Percentiles rank a stretch among this genome's conserved stretches.
Conservation (phyloP, 768 basidiomycete species). For the Mycena floridula region DNA sequence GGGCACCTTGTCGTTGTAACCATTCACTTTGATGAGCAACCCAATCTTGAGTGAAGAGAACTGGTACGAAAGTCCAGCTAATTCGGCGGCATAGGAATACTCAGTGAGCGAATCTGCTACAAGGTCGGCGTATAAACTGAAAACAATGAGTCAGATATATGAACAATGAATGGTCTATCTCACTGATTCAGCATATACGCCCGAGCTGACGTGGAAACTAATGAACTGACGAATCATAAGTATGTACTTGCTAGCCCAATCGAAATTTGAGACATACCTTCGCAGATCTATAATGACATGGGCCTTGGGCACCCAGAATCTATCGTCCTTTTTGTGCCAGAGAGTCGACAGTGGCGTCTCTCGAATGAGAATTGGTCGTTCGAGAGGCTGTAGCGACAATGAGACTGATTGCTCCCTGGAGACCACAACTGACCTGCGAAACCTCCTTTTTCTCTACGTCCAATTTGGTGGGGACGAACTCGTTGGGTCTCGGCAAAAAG, state of each 20-base stretch:
- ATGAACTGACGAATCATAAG: slow-evolving; percentile 2
- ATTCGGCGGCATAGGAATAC: slow-evolving; percentile 85
- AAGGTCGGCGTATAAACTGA: slow-evolving; percentile 76
- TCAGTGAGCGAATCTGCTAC: slow-evolving; percentile 87
- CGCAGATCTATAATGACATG: slow-evolving; percentile 68
- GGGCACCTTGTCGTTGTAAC: slow-evolving; percentile 89
- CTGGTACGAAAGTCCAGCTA: slow-evolving; percentile 80
- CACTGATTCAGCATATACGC: too few relatives aligned
- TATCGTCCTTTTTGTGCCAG: slow-evolving; percentile 98
- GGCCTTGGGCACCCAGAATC: slow-evolving; percentile 92
- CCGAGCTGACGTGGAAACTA: too few relatives aligned
- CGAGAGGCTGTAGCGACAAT: slow-evolving; percentile 47
- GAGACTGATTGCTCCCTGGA: too few relatives aligned
- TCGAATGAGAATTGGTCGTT: slow-evolving; percentile 68
- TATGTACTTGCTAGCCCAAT: background rate
- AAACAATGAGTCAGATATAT: background rate
- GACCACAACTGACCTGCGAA: slow-evolving; percentile 39
- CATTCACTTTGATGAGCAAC: slow-evolving; percentile 59
- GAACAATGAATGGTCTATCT: too few relatives aligned
- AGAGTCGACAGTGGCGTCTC: slow-evolving; percentile 67
- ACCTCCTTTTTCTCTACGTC: slow-evolving; percentile 75
- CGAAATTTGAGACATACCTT: slow-evolving; percentile 43
- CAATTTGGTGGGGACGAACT: slow-evolving; percentile 85
- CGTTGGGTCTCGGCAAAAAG: slow-evolving; percentile 76
- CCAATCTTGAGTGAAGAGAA: slow-evolving; percentile 60